Evolutionary conservation across 305 asterid species (phyloP).

Genomic region (Withania somnifera): DNA sequence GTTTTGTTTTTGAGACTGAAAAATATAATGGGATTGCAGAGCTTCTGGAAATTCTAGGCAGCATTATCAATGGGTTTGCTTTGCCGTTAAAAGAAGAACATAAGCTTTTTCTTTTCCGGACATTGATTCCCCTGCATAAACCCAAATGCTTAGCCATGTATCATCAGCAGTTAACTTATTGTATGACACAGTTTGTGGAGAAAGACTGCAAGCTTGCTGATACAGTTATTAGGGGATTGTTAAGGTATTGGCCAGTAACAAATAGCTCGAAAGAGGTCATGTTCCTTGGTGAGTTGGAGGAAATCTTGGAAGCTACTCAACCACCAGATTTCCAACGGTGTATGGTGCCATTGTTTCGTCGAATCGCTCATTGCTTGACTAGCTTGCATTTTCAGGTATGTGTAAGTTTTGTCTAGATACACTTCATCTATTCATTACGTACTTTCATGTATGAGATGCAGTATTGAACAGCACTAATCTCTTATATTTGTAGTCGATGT

Average conservation of each 20-base stretch:
- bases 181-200: conserved; percentile 49
- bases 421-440: background rate
- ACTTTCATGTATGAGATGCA: background rate
- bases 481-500: background rate
- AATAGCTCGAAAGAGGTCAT: conserved; percentile 52
- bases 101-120: conserved; percentile 40
- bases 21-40: conserved; percentile 50
- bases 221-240: conserved; percentile 37
- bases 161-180: conserved; percentile 54
- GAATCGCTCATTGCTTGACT: conserved; percentile 38
- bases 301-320: conserved; percentile 46
- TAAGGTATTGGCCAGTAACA: conserved; percentile 56
- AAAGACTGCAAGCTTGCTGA: conserved; percentile 50
- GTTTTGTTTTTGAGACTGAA: conserved; percentile 49
- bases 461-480: background rate
- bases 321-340: conserved; percentile 40
- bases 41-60: conserved; percentile 47
- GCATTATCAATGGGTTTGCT: conserved; percentile 53
- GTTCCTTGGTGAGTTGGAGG: conserved; percentile 56
- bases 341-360: conserved; percentile 48
- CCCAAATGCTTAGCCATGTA: conserved; percentile 34
- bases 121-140: conserved; percentile 53
- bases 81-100: conserved; percentile 57
- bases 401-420: background rate
- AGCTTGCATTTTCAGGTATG: conserved; percentile 62